These are phyloP conservation scores for Periconia sp. DNA, from an alignment of 2,329 filamentous ascomycete genomes.

Conservation along the genomic window DNA sequence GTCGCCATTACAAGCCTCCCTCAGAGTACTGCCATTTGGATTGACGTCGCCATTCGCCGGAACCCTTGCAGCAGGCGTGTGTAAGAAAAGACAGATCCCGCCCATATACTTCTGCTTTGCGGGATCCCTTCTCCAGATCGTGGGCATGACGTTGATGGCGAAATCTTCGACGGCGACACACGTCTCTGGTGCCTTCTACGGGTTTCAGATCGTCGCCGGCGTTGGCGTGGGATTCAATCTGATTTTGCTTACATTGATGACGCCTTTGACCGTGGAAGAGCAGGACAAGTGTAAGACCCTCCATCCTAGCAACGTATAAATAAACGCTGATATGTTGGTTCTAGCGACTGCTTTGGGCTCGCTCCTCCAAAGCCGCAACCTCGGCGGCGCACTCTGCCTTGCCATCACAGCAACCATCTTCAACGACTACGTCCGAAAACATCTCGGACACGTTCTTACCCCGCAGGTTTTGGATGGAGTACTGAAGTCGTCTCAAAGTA, in stretches of 20 bases:
- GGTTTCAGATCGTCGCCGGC: neutral
- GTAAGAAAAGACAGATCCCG: neutral
- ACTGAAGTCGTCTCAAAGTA: neutral
- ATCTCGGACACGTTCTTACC: neutral
- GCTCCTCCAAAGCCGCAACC: neutral
- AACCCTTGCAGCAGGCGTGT: neutral
- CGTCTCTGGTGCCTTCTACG: neutral
- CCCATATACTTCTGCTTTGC: neutral
- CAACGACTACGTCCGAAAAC: neutral
- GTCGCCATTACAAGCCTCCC: neutral
- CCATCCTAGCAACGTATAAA: neutral
- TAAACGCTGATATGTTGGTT: neutral
- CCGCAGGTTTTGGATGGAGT: neutral
- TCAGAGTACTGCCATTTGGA: neutral
- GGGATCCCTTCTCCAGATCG: neutral
- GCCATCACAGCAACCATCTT: neutral
- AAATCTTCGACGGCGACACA: neutral
- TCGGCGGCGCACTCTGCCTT: neutral
- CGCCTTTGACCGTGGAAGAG: neutral
- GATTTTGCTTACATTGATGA: neutral
- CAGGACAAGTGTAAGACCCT: neutral
- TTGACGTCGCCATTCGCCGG: neutral
- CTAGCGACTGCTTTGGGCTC: neutral
- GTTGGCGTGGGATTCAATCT: conserved; percentile 1
- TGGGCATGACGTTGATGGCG: neutral